phyloP scores from a whole-genome alignment of 1,139 yeast species.

The Pichia sp. region DNA sequence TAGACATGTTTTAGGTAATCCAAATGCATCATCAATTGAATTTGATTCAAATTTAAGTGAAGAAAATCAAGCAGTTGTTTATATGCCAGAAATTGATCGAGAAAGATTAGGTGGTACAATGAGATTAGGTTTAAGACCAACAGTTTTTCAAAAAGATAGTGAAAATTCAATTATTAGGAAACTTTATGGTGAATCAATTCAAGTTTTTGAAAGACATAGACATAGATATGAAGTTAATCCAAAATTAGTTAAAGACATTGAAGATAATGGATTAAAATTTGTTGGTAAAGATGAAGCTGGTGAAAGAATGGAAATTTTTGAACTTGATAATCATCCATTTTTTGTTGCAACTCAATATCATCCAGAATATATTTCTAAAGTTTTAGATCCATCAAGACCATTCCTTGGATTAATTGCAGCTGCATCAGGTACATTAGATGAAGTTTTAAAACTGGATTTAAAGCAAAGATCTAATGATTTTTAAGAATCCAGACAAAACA shows the following conservation, averaged over 20 bases:
- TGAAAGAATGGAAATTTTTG: conserved; percentile 91
- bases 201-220: conserved; percentile 91
- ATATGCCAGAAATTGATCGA: conserved; percentile 98
- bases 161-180: conserved; percentile 62
- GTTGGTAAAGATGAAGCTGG: conserved; percentile 91
- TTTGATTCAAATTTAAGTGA: conserved; percentile 61
- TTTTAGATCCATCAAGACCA: conserved; percentile 93
- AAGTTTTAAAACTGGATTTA: conserved; percentile 39
- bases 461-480: conserved; percentile 28
- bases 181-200: conserved; percentile 67
- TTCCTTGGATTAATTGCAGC: conserved; percentile 96
- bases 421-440: conserved; percentile 69
- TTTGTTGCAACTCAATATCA: conserved; percentile 96
- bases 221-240: conserved; percentile 98
- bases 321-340: conserved; percentile 74
- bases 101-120: conserved; percentile 96
- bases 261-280: conserved; percentile 72
- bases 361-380: conserved; percentile 95
- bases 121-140: conserved; percentile 94
- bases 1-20: conserved; percentile 68
- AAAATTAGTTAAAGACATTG: conserved; percentile 60
- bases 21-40: conserved; percentile 78
- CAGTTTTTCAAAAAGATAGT: conserved; percentile 66
- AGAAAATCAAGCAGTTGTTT: conserved; percentile 74
- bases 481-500: conserved; percentile 9